Evolutionary conservation across 805 yeast species (phyloP), one percentile per base, ranked within the genome.

Genomic region (Candida pseudoglaebosa): DNA sequence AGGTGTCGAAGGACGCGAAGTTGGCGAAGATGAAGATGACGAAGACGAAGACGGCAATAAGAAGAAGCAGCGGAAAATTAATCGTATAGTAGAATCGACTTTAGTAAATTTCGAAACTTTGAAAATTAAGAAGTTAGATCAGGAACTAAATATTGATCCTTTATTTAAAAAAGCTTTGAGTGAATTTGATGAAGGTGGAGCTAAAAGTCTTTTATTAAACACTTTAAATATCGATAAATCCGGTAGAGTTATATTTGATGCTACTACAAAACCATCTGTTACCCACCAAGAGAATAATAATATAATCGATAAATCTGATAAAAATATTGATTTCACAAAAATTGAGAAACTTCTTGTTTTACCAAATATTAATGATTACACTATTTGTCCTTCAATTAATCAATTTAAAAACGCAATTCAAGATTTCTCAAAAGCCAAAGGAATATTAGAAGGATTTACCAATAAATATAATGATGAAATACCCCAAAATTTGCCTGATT

Each of bases 161-260:
- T 63, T 84, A 20, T 84, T 84, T 57, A 82, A 81, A 48, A 82
- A 80, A 51, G 83, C 87, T 0, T 62, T 84, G 36, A 78, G 88
- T 0, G 90, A 83, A 37, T 84, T 84, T 49, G 93, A 84, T 55
- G 91, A 84, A 61, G 90, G 90, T 28, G 91, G 93, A 2, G 82
- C 91, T 5, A 84, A 81, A 52, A 77, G 85, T 42, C 62, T 84
- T 36, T 58, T 84, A 31, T 54, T 82, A 44, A 84, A 84, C 45
- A 76, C 85, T 0, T 67, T 84, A 32, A 68, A 70, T 43, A 65
- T 79, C 12, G 82, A 82, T 48, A 40, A 56, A 1, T 50, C 70
- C 1, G 77, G 79, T 0, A 59, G 82, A 48, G 79, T 84, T 3
- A 76, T 82, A 2, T 82, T 84, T 52, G 91, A 81, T 52, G 86